A percentile compares a stretch with the other conserved stretches of the same genome.
Conservation (phyloP, 2,329 filamentous ascomycete genomes). For the Thelonectria rubi region DNA sequence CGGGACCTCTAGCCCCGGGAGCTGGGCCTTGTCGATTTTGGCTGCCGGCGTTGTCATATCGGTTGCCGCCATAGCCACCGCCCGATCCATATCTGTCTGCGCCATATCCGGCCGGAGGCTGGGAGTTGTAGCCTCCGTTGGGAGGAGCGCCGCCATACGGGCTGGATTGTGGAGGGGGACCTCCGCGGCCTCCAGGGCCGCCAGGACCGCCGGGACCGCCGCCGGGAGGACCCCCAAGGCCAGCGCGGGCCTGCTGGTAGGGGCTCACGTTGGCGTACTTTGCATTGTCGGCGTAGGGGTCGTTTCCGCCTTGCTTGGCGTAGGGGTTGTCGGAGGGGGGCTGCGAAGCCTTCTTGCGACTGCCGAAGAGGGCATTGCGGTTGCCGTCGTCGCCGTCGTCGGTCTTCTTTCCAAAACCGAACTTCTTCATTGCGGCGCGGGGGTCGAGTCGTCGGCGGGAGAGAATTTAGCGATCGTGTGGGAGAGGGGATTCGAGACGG, state of each 20-base stretch:
- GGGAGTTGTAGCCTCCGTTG: constrained; percentile 34
- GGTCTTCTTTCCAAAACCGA: constrained; percentile 66
- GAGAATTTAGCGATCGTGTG: constrained; percentile 3
- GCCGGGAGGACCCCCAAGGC: constrained; percentile 43
- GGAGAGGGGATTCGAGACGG: neutral
- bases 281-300: constrained; percentile 62
- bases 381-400: constrained; percentile 59
- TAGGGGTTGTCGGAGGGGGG: constrained; percentile 65
- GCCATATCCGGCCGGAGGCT: constrained; percentile 57
- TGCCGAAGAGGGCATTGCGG: constrained; percentile 61
- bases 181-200: constrained; percentile 41
- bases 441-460: neutral
- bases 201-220: constrained; percentile 47
- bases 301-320: constrained; percentile 59
- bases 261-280: constrained; percentile 57
- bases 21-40: constrained; percentile 43
- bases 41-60: constrained; percentile 56
- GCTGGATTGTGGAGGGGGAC: constrained; percentile 40
- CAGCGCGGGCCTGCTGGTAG: constrained; percentile 55
- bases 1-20: constrained; percentile 55
- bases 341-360: constrained; percentile 60
- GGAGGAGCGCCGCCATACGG: constrained; percentile 38
- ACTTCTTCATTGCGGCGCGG: constrained; percentile 62
- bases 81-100: constrained; percentile 61
- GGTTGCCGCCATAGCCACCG: constrained; percentile 62